phyloP scores from a whole-genome alignment of 2,329 filamentous ascomycete genomes.

The Taxawa tesnikishii region DNA sequence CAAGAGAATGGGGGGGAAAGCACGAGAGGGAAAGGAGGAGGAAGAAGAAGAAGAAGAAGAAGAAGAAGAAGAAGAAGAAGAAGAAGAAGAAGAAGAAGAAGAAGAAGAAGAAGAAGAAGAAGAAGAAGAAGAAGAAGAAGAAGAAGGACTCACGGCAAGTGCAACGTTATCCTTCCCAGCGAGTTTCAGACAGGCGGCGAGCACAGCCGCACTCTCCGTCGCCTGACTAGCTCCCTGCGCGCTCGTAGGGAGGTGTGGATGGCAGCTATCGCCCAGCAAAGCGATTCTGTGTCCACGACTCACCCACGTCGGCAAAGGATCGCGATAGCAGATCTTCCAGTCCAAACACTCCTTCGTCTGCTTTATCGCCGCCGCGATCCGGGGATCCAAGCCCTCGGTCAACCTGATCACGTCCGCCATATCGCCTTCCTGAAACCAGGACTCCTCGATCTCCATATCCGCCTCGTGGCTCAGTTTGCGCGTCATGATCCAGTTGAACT shows the following conservation, averaged over 20 bases:
- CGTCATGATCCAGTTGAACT: conserved; percentile 42
- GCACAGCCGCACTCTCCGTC: conserved; percentile 34
- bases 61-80: no score
- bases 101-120: no score
- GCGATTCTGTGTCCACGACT: conserved; percentile 34
- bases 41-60: no score
- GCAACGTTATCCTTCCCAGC: conserved; percentile 25
- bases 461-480: conserved; percentile 22
- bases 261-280: conserved; percentile 38
- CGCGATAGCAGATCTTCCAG: conserved; percentile 43
- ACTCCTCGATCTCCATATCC: conserved; percentile 30
- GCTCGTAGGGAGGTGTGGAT: conserved; percentile 38
- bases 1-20: no score
- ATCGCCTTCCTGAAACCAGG: conserved; percentile 31
- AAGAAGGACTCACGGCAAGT: not conserved
- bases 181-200: conserved; percentile 29
- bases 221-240: conserved; percentile 40
- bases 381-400: conserved; percentile 26
- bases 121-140: no score
- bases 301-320: conserved; percentile 39
- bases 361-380: conserved; percentile 31
- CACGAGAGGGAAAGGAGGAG: no score
- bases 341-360: conserved; percentile 21
- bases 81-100: no score
- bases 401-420: conserved; percentile 28